Evolutionary conservation across 1,284 basidiomycete species (phyloP).

Genomic region (Farysia itapuensis): DNA sequence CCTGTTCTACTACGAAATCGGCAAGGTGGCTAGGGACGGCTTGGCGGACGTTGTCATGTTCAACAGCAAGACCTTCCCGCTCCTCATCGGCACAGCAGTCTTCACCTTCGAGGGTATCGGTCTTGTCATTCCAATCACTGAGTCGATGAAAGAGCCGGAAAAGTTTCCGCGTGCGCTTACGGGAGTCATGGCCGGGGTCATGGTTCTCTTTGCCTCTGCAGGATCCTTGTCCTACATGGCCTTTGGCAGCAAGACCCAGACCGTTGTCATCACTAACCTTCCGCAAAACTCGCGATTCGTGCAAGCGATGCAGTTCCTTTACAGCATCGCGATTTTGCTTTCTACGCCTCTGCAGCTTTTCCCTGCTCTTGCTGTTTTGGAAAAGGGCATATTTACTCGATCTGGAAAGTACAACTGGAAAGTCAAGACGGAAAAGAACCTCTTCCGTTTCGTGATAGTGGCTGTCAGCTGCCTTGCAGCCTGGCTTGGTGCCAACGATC

Average conservation of each 20-base stretch:
- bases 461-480: conserved; percentile 75
- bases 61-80: conserved; percentile 83
- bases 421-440: conserved; percentile 83
- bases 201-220: conserved; percentile 80
- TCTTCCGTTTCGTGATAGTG: conserved; percentile 78
- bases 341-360: conserved; percentile 88
- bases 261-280: conserved; percentile 93
- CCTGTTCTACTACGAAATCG: conserved; percentile 56
- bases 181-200: conserved; percentile 83
- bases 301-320: conserved; percentile 71
- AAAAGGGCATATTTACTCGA: conserved; percentile 84
- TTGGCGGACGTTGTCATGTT: conserved; percentile 78
- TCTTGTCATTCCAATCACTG: conserved; percentile 92
- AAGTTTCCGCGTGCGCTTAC: conserved; percentile 87
- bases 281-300: conserved; percentile 82
- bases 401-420: conserved; percentile 76
- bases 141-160: conserved; percentile 85
- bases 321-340: conserved; percentile 78
- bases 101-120: conserved; percentile 99
- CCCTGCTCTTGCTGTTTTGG: conserved; percentile 94
- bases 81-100: conserved; percentile 94
- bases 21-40: conserved; percentile 38
- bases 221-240: conserved; percentile 85
- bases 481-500: conserved; percentile 80
- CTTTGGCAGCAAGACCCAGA: conserved; percentile 83